Base-by-base conservation (phyloP, 2,329 filamentous ascomycete genomes). In the Penicillium occitanis region DNA sequence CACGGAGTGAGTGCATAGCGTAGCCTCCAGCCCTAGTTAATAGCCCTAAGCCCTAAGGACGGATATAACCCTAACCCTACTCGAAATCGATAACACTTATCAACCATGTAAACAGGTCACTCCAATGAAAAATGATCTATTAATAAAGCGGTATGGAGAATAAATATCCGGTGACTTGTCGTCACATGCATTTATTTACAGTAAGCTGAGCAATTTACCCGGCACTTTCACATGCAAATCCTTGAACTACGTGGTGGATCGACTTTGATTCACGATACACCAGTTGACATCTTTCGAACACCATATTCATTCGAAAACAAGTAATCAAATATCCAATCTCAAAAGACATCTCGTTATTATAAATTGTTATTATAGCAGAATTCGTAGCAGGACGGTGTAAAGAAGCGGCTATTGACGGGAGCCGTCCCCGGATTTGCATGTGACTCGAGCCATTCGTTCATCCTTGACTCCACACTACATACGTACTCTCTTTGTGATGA, bases 171-270 rank as follows among this genome's bases (percentile, higher is more conserved):
- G 13, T 42, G 37, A 17, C 13, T 17, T 42, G 37, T 30, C 33
- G 17, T 55, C 50, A 55, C 50, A 55, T 55, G 50, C 50, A 33
- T 33, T 30, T 30, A 7, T 30, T 17, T 33, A 33, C 55, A 58
- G 17, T 4, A 11, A 17, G n/a, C 11, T 40, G 7, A 59, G 55
- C 13, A 44, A 60, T 44, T 60, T 19, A 60, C 40, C 17, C 37
- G 40, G 19, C 37, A 30, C 37, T 60, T 60, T 60, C 57, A 60
- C 57, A 60, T 60, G 57, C 40, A 60, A 46, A 60, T 46, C 5
- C 40, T 60, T 25, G n/a, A 14, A 17, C n/a, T 8, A 5, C 48
- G 25, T 4, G 13, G 11, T 37, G 30, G 30, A 37, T 37, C 51
- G 30, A 37, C 13, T 7, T 55, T 22, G 10, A 13, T 14, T 37